Evolutionary conservation across 768 basidiomycete genomes (phyloP).

Genomic region (Boletellus ananas): DNA sequence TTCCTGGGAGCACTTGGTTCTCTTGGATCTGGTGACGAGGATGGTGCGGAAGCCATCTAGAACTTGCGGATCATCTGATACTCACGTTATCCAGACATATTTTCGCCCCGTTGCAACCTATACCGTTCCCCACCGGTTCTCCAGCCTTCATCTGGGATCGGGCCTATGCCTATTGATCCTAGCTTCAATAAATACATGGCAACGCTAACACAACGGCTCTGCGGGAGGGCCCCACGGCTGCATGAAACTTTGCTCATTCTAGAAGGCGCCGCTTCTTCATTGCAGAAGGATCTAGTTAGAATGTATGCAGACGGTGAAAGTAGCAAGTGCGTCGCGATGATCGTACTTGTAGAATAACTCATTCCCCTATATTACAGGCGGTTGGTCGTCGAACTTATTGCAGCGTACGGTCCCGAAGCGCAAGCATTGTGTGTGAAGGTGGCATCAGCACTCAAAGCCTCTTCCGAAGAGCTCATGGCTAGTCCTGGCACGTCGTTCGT

Average conservation of each 20-base stretch:
- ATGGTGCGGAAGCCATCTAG: slow-evolving; percentile 14
- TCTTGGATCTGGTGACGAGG: slow-evolving; percentile 5
- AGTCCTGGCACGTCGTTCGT: slow-evolving; percentile 33
- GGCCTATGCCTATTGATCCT: slow-evolving; percentile 33
- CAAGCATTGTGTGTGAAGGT: slow-evolving; percentile 44
- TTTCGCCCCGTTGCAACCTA: slow-evolving; percentile 50
- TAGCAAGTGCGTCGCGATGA: slow-evolving; percentile 38
- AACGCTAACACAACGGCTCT: slow-evolving; percentile 59
- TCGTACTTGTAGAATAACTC: neutral
- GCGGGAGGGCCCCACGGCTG: slow-evolving; percentile 59
- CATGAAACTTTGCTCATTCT: slow-evolving; percentile 54
- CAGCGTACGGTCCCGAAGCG: slow-evolving; percentile 49
- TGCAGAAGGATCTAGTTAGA: slow-evolving; percentile 57
- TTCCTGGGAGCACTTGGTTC: slow-evolving; percentile 44
- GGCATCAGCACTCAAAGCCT: slow-evolving; percentile 38
- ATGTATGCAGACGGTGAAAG: slow-evolving; percentile 40
- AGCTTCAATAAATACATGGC: slow-evolving; percentile 61
- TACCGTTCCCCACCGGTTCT: slow-evolving; percentile 54
- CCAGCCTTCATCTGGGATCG: slow-evolving; percentile 38
- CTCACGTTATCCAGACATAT: slow-evolving; percentile 37
- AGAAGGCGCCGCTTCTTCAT: slow-evolving; percentile 53
- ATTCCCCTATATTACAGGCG: slow-evolving; percentile 28
- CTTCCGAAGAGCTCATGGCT: slow-evolving; percentile 30
- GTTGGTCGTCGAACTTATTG: slow-evolving; percentile 40
- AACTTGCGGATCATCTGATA: neutral